Evolutionary conservation across 2,329 filamentous ascomycete genomes (phyloP).

Genomic region (Fonsecaea nubica): DNA sequence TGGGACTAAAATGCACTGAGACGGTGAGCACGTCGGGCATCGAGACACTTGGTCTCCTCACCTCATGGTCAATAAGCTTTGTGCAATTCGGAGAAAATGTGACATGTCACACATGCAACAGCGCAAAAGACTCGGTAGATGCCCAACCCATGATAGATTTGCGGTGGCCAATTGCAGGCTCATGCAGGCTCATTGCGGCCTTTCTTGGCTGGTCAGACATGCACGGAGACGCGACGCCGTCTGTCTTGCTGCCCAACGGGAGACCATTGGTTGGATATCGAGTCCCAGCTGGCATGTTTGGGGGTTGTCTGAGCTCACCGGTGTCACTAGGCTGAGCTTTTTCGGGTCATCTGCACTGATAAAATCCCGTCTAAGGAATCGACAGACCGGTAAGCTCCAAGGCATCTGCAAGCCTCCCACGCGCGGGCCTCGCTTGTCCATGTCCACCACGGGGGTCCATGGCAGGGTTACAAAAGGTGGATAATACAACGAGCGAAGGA

Average conservation of each 20-base stretch:
- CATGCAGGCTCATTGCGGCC: conserved; percentile 19
- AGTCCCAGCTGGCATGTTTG: conserved; percentile 13
- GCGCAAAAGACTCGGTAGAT: conserved; percentile 3
- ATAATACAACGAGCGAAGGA: background rate
- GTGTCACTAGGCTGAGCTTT: conserved; percentile 18
- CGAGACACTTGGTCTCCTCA: conserved; percentile 1
- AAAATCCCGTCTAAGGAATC: conserved; percentile 1
- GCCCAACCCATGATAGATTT: conserved; percentile 16
- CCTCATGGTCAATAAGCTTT: conserved; percentile 9
- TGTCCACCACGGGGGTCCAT: conserved; percentile 10
- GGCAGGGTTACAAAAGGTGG: background rate
- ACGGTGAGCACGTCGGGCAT: conserved; percentile 19
- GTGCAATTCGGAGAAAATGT: conserved; percentile 19
- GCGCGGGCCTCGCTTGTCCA: conserved; percentile 20
- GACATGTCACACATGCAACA: conserved; percentile 29
- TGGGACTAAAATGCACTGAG: conserved; percentile 12
- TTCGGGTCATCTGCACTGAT: conserved; percentile 13
- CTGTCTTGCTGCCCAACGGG: conserved; percentile 21
- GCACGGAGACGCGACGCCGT: conserved; percentile 9
- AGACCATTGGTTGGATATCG: conserved; percentile 12
- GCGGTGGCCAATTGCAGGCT: conserved; percentile 10
- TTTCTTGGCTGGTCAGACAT: conserved; percentile 8
- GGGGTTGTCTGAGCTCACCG: conserved; percentile 20
- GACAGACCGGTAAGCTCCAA: conserved; percentile 9
- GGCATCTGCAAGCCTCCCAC: conserved; percentile 17